Base-by-base conservation (phyloP, 768 basidiomycete species). In the Stropharia rugosoannulata region DNA sequence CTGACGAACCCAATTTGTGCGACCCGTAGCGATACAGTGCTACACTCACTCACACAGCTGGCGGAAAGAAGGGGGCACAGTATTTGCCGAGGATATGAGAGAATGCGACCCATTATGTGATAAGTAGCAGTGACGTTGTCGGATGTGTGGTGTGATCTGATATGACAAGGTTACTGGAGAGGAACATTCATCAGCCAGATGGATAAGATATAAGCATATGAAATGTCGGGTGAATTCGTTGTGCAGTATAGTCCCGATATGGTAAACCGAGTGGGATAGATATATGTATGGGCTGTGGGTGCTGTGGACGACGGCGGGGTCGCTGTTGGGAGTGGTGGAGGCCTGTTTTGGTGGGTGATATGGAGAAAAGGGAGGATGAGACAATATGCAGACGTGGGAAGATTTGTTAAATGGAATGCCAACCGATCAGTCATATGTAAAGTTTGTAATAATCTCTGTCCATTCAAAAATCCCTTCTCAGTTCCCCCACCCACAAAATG, bases 321-420 rank as follows among this genome's bases (percentile, higher is more conserved):
- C 39, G 12, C 8, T 11, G 46, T 49, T 2, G 32, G 15, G 35
- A n/a, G 2, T 38, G 35, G 41, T 45, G 25, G 9, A 29, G 11
- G 35, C 35, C 36, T 19, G 41, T 22, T 38, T 32, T 45, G 47
- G 15, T 27, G 48, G 38, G 48, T 32, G 45, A 16, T n/a, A 36
- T 35, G 29, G 25, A 37, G 22, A 41, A 41, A 37, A 45, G 46
- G 22, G 19, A 55, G 45, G 47, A 58, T 54, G 48, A 55, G 54
- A 57, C 48, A 48, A 54, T 64, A 62, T 63, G 62, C 56, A 68
- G 62, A 61, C 69, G 67, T 70, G 69, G 63, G 69, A 70, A 62
- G 60, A 61, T 59, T 63, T 57, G 58, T 60, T 66, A 66, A 64
- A 64, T 60, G 66, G 61, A 59, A 52, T 51, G 50, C 25, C 50